These are phyloP conservation scores for Oryza officinalis DNA, from an alignment of 176 grass and related monocot species.

Conservation along the genomic window DNA sequence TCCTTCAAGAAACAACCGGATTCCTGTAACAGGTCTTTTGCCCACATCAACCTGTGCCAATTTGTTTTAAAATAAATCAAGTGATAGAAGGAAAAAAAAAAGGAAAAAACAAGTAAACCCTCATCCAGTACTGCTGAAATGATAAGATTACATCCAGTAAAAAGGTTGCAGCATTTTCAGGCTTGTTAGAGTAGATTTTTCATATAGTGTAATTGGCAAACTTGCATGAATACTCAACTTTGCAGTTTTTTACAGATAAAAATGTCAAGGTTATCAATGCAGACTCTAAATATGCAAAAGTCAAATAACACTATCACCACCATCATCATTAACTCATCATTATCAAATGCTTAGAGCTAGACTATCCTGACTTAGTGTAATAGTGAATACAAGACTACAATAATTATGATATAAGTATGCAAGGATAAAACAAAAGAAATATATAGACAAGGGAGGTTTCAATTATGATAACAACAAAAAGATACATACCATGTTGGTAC, in stretches of 20 bases:
- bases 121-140: not conserved
- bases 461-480: not conserved
- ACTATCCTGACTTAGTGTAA: not conserved
- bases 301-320: not conserved
- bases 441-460: constrained; percentile 9
- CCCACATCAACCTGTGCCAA: constrained; percentile 82
- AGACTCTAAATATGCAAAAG: not conserved
- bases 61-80: constrained; percentile 14
- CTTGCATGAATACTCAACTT: not conserved
- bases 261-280: too few relatives aligned
- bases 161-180: not conserved
- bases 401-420: not conserved
- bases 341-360: not conserved
- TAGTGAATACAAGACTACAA: not conserved
- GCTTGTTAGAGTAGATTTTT: not conserved
- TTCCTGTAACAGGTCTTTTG: constrained; percentile 78
- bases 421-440: constrained; percentile 9
- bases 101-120: not conserved
- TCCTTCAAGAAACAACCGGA: constrained; percentile 89
- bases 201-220: not conserved
- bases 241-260: not conserved
- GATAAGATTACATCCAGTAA: not conserved
- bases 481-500: constrained; percentile 76
- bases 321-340: not conserved
- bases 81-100: not conserved